Percentiles rank a stretch among this genome's conserved stretches.
Evolutionary conservation across 129 eudicot species (phyloP).

Genomic region (sunflower (Helianthus annuus)): DNA sequence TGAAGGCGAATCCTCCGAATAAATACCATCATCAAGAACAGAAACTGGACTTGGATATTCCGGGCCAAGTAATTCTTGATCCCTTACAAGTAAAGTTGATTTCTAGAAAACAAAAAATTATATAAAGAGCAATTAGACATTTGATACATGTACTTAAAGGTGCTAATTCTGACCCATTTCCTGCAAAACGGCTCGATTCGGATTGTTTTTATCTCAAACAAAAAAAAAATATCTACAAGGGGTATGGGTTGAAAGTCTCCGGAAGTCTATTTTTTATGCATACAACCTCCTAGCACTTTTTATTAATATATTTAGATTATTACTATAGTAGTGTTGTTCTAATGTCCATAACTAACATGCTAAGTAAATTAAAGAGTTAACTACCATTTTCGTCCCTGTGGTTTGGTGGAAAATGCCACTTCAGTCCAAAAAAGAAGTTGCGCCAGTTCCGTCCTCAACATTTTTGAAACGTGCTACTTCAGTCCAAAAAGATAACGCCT

Average conservation of each 20-base stretch:
- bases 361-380: no score
- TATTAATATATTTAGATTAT: neutral
- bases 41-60: conserved; percentile 92
- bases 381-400: no score
- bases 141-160: neutral
- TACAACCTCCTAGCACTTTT: neutral
- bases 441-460: no score
- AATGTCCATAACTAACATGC: neutral
- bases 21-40: conserved; percentile 64
- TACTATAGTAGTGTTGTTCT: neutral
- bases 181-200: neutral
- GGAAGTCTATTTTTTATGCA: neutral
- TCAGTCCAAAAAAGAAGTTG: no score
- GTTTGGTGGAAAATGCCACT: no score
- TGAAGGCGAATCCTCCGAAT: conserved; percentile 68
- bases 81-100: conserved; percentile 33
- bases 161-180: neutral
- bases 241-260: neutral
- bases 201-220: neutral
- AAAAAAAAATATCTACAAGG: neutral
- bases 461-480: no score
- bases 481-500: no score
- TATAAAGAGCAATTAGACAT: conserved; percentile 15
- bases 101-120: conserved; percentile 40
- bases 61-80: conserved; percentile 49